Conservation (phyloP, 2,329 filamentous ascomycete species). For the Pochonia chlamydosporia region DNA sequence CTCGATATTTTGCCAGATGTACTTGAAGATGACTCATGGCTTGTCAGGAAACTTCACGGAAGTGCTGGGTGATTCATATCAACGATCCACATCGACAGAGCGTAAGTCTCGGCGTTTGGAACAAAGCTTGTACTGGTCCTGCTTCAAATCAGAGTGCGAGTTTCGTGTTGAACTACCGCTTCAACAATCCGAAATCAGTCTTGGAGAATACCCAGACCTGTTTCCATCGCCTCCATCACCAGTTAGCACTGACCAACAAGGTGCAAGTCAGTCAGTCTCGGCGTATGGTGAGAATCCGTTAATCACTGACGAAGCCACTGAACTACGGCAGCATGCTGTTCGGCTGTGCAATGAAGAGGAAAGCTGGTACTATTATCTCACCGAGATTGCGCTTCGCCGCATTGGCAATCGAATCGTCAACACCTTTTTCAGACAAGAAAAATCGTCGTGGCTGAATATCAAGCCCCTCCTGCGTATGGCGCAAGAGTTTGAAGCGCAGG, state of each 20-base stretch:
- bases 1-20: slow-evolving; percentile 26
- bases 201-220: slow-evolving; percentile 26
- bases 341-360: slow-evolving; percentile 20
- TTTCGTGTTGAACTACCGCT: slow-evolving; percentile 32
- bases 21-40: slow-evolving; percentile 19
- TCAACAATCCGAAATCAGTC: slow-evolving; percentile 28
- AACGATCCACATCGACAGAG: slow-evolving; percentile 2
- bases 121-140: slow-evolving; percentile 36
- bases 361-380: slow-evolving; percentile 38
- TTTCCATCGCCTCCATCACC: slow-evolving; percentile 21
- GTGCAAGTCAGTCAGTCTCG: slow-evolving; percentile 17
- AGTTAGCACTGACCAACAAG: slow-evolving; percentile 2
- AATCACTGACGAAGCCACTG: slow-evolving; percentile 9
- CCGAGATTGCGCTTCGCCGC: slow-evolving; percentile 34
- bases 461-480: slow-evolving; percentile 15
- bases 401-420: slow-evolving; percentile 35
- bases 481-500: slow-evolving; percentile 17
- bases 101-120: slow-evolving; percentile 23
- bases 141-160: slow-evolving; percentile 37
- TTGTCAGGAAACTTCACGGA: slow-evolving; percentile 9
- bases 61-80: slow-evolving; percentile 4
- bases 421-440: slow-evolving; percentile 16
- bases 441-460: slow-evolving; percentile 14
- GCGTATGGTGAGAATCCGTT: slow-evolving; percentile 1
- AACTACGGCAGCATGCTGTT: slow-evolving; percentile 13